phyloP scores from a whole-genome alignment of 116 monocot species.

The Thalassia testudinum region DNA sequence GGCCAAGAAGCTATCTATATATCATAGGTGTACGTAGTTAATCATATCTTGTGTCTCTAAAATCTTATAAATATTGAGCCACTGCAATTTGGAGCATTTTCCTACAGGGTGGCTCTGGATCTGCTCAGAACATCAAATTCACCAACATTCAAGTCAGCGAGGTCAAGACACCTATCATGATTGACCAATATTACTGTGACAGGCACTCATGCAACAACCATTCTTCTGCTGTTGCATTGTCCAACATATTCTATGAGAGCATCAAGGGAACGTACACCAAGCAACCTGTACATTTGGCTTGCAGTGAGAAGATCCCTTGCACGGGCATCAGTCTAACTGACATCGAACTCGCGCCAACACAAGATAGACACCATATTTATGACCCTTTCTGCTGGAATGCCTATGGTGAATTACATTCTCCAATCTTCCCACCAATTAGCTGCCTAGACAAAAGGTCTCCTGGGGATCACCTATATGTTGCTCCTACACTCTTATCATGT shows the following conservation, averaged over 20 bases:
- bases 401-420: constrained; percentile 39
- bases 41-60: background rate
- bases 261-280: constrained; percentile 66
- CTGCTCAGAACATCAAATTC: constrained; percentile 46
- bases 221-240: constrained; percentile 58
- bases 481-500: too few relatives aligned
- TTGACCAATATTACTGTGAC: constrained; percentile 92
- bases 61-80: background rate
- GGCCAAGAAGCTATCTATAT: too few relatives aligned
- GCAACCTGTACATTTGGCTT: constrained; percentile 69
- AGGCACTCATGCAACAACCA: constrained; percentile 55
- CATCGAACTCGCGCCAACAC: constrained; percentile 35
- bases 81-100: background rate
- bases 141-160: constrained; percentile 49
- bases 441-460: constrained; percentile 49
- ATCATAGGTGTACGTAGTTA: too few relatives aligned
- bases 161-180: constrained; percentile 67
- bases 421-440: constrained; percentile 36
- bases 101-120: constrained; percentile 80
- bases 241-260: constrained; percentile 43
- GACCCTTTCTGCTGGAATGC: constrained; percentile 72
- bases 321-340: constrained; percentile 35
- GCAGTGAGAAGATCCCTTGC: constrained; percentile 65
- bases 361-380: constrained; percentile 21
- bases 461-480: too few relatives aligned